phyloP scores from a whole-genome alignment of 108 stramenopile species.

The Parmales sp. region DNA sequence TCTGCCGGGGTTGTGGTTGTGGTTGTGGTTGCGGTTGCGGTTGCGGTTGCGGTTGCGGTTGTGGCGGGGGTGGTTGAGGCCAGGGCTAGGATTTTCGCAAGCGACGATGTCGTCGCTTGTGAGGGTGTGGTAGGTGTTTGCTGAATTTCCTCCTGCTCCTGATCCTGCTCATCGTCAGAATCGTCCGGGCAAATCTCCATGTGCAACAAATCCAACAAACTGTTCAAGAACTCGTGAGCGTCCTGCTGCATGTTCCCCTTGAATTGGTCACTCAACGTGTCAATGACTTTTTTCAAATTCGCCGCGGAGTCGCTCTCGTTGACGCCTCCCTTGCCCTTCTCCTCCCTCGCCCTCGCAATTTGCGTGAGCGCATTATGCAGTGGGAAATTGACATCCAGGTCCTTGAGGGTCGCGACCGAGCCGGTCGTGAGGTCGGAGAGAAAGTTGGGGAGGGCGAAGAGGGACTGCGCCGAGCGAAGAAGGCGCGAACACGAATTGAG shows the following conservation, averaged over 20 bases:
- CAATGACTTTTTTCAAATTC: background rate
- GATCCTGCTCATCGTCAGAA: background rate
- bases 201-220: conserved; percentile 56
- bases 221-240: conserved; percentile 65
- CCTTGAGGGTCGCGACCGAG: no score
- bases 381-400: no score
- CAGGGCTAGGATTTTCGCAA: background rate
- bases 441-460: no score
- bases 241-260: conserved; percentile 57
- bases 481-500: no score
- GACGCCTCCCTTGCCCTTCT: background rate
- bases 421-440: no score
- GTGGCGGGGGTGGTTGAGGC: background rate
- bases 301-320: background rate
- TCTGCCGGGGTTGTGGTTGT: background rate
- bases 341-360: background rate
- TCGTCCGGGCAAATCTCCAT: conserved; percentile 36
- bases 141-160: background rate
- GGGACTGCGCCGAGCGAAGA: no score
- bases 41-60: background rate
- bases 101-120: background rate
- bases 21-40: background rate
- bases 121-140: background rate
- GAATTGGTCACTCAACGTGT: background rate
- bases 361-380: background rate